Conservation (phyloP, 2,329 filamentous ascomycete species). For the Pseudogymnoascus sp. region DNA sequence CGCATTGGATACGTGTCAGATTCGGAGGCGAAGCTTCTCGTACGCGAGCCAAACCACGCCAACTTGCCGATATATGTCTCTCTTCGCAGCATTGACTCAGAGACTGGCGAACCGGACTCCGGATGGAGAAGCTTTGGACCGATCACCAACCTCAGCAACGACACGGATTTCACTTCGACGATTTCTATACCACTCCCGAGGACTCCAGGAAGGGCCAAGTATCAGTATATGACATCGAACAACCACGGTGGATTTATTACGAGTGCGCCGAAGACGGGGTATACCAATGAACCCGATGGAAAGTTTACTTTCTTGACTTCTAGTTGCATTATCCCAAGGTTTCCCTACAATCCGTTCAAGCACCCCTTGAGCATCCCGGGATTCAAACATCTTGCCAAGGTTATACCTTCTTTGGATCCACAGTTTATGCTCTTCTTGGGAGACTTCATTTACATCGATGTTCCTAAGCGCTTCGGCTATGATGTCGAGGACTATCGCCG, state of each 20-base stretch:
- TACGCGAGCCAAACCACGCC: constrained; percentile 72
- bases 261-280: constrained; percentile 65
- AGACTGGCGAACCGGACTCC: constrained; percentile 46
- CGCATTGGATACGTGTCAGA: constrained; percentile 82
- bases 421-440: constrained; percentile 79
- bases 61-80: constrained; percentile 72
- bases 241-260: constrained; percentile 78
- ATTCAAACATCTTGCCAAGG: constrained; percentile 66
- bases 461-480: constrained; percentile 70
- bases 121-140: constrained; percentile 62
- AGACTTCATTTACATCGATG: constrained; percentile 87
- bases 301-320: constrained; percentile 87
- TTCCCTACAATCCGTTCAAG: constrained; percentile 80
- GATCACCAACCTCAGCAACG: constrained; percentile 59
- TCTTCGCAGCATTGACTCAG: constrained; percentile 48
- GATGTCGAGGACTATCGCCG: constrained; percentile 70
- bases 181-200: constrained; percentile 59
- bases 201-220: constrained; percentile 58
- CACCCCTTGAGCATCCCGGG: constrained; percentile 79
- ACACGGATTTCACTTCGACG: constrained; percentile 74
- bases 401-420: constrained; percentile 62
- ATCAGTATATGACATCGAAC: constrained; percentile 81
- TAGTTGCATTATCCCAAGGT: constrained; percentile 84
- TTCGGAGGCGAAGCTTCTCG: constrained; percentile 68
- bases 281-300: constrained; percentile 52